Percentiles rank a stretch among this genome's conserved stretches.
Conservation (phyloP, 805 yeast genomes). For the Suhomyces sp. region DNA sequence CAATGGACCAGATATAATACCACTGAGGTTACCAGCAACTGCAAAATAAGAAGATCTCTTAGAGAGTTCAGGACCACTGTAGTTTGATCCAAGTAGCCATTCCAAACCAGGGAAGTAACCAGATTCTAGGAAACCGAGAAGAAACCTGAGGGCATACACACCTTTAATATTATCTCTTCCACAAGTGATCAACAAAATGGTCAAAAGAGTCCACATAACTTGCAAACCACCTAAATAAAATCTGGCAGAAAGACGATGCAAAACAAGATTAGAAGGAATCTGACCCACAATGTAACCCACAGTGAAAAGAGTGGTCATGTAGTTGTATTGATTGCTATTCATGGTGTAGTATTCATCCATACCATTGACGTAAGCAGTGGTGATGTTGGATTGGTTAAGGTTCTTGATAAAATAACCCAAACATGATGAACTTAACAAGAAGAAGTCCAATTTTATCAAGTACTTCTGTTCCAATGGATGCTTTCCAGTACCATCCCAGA, state of each 20-base stretch:
- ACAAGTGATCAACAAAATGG: conserved; percentile 36
- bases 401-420: conserved; percentile 51
- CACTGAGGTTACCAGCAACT: conserved; percentile 34
- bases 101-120: conserved; percentile 56
- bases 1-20: conserved; percentile 38
- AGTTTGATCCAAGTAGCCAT: conserved; percentile 32
- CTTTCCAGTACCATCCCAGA: conserved; percentile 41
- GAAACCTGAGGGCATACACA: conserved; percentile 33
- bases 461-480: conserved; percentile 37
- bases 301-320: conserved; percentile 45
- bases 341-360: conserved; percentile 44
- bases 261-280: conserved; percentile 46
- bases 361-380: conserved; percentile 50
- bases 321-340: conserved; percentile 45
- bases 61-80: conserved; percentile 30
- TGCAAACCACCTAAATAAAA: conserved; percentile 46
- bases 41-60: conserved; percentile 37
- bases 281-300: conserved; percentile 56
- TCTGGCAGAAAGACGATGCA: conserved; percentile 43
- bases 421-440: conserved; percentile 41
- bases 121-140: conserved; percentile 46
- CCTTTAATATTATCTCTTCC: conserved; percentile 22
- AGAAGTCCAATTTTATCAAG: conserved; percentile 33
- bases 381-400: conserved; percentile 41
- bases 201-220: conserved; percentile 44